Percentiles rank a stretch among this genome's conserved stretches.
These are phyloP conservation scores for Solanum boliviense DNA, from an alignment of 257 asterid genomes.

Conservation along the genomic window DNA sequence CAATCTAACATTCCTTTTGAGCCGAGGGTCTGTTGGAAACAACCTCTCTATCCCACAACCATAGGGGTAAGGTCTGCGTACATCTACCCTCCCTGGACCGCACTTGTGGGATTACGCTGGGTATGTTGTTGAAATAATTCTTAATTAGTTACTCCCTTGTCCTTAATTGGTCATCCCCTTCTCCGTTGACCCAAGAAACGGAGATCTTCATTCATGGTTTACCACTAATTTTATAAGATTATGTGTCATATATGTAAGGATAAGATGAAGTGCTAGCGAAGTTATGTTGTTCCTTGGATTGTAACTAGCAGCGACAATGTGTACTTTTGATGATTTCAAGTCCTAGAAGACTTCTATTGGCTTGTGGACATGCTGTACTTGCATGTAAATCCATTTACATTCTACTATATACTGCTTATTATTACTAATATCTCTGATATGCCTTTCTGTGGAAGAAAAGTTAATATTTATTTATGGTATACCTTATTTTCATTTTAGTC, in stretches of 20 bases:
- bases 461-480: neutral
- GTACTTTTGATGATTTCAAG: neutral
- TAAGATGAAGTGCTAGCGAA: neutral
- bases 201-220: neutral
- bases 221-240: neutral
- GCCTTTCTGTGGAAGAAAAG: neutral
- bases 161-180: neutral
- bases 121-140: neutral
- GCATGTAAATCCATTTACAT: neutral
- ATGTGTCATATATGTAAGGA: neutral
- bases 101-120: neutral
- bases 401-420: neutral
- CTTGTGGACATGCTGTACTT: neutral
- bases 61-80: too few species aligned
- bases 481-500: neutral
- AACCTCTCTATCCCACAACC: neutral
- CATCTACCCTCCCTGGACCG: too few species aligned
- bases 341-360: neutral
- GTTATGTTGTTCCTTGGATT: neutral
- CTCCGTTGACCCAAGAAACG: neutral
- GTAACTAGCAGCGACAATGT: neutral
- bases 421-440: neutral
- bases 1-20: neutral
- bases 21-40: neutral
- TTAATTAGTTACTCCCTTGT: neutral